Percentiles rank a stretch among this genome's conserved stretches.
Conservation (phyloP, 2,329 filamentous ascomycete species). For the Dactylonectria macrodidyma region DNA sequence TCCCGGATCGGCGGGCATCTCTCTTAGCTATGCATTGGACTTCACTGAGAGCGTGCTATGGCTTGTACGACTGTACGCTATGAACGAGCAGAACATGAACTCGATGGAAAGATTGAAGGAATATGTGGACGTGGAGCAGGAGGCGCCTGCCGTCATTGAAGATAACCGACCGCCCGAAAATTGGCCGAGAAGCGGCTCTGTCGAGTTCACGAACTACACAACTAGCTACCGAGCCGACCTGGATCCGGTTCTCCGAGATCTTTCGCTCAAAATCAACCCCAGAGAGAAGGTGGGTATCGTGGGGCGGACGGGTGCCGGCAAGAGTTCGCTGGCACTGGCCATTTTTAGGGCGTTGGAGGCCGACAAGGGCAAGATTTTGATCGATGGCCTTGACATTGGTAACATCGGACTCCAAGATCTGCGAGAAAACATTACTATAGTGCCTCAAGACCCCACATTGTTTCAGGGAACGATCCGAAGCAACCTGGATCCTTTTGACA, state of each 20-base stretch:
- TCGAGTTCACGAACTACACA: conserved; percentile 91
- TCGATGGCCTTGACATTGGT: conserved; percentile 93
- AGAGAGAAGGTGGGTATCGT: conserved; percentile 97
- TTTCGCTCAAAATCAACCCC: conserved; percentile 89
- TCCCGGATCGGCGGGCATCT: conserved; percentile 92
- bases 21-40: conserved; percentile 94
- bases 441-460: conserved; percentile 95
- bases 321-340: conserved; percentile 93
- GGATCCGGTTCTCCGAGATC: conserved; percentile 85
- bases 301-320: conserved; percentile 94
- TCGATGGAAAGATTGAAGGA: conserved; percentile 98
- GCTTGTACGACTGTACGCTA: conserved; percentile 93
- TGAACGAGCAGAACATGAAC: conserved; percentile 99
- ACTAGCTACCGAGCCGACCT: conserved; percentile 91
- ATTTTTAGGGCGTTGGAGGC: conserved; percentile 95
- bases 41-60: conserved; percentile 98
- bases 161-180: conserved; percentile 82
- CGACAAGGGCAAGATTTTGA: conserved; percentile 88
- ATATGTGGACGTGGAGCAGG: conserved; percentile 96
- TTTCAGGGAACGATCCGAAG: conserved; percentile 93
- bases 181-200: conserved; percentile 89
- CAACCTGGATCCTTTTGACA: conserved; percentile 92
- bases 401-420: conserved; percentile 93
- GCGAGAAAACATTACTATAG: conserved; percentile 94
- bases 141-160: conserved; percentile 83